Percentiles rank a stretch among this genome's conserved stretches.
These are phyloP conservation scores for Phallus indusiatus DNA, from an alignment of 768 basidiomycete species.

Conservation along the genomic window DNA sequence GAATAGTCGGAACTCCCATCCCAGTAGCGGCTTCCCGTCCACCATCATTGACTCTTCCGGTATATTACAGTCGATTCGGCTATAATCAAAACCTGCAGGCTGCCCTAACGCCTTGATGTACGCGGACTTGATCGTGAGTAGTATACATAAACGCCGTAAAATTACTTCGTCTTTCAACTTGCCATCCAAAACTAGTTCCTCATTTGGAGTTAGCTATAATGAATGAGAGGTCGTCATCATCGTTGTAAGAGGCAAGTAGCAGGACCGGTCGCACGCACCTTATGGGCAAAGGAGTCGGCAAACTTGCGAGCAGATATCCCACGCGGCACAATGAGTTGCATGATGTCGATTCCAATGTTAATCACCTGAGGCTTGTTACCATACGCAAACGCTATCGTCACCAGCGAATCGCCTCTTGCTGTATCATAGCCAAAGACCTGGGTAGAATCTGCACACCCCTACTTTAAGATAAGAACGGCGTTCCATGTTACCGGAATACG, in stretches of 20 bases:
- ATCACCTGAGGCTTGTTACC: constrained; percentile 64
- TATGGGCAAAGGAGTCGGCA: constrained; percentile 65
- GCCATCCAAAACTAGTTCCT: constrained; percentile 42
- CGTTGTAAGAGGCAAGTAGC: neutral
- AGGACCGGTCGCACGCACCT: constrained; percentile 34
- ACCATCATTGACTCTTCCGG: constrained; percentile 50
- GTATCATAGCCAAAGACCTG: constrained; percentile 14
- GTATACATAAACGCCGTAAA: constrained; percentile 65
- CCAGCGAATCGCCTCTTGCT: constrained; percentile 13
- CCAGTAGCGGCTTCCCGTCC: constrained; percentile 58
- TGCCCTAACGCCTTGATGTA: constrained; percentile 83
- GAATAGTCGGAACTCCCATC: constrained; percentile 86
- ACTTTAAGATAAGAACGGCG: neutral
- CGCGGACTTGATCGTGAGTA: constrained; percentile 70
- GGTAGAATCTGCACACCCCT: neutral
- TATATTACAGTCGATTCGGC: constrained; percentile 75
- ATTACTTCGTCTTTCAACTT: constrained; percentile 52
- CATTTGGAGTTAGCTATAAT: constrained; percentile 37
- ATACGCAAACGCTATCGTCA: constrained; percentile 46
- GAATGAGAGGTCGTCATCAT: constrained; percentile 4
- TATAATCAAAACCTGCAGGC: constrained; percentile 70
- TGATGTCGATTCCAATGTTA: constrained; percentile 72
- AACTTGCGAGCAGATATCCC: constrained; percentile 53
- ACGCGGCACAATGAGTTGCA: constrained; percentile 52
- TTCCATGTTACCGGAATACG: neutral